Evolutionary conservation across 306 rosid species (phyloP), one percentile per base, ranked within the genome.

Genomic region (Elaeagnus macrophylla): DNA sequence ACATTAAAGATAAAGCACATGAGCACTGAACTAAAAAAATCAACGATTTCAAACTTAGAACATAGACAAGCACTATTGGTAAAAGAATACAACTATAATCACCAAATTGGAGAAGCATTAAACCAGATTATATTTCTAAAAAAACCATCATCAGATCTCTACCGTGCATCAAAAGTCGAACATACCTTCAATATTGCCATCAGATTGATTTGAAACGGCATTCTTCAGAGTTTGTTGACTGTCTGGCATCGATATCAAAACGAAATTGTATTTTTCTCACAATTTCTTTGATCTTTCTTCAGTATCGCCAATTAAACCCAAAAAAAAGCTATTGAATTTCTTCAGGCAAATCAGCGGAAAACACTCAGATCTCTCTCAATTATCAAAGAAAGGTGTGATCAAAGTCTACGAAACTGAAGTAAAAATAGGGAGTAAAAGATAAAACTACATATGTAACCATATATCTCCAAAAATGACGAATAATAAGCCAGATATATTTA

Each of bases 211-310:
- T 47, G 85, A 67, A 74, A 47, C 71, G 74, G 77, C 89, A 83
- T 77, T 81, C 86, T 73, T 83, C 65, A 32, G 81, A 55, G 71
- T 77, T 58, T 79, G 95, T 48, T 83, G 79, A 78, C 79, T 75
- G 61, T 89, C 97, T 73, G 95, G 95, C 97, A 89, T 89, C 86
- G 81, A 82, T 67, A 68, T 72, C 79, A 71, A 69, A 64, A 56
- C 66, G 64, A 69, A 43, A 46, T 59, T 18, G 41, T 50, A 38
- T 45, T 20, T 45, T 6, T 54, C 64, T 10, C 67, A 25, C 25
- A 53, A 66, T 54, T 25, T 5, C 32, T n/a, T n/a, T n/a, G 38
- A 53, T 44, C 59, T 52, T 62, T 59, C 56, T 58, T 65, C 45
- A 54, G 63, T 67, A 25, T 59, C 72, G 56, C 69, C 68, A 70